Conservation (phyloP, 2,329 filamentous ascomycete species). For the Lomentospora prolificans region DNA sequence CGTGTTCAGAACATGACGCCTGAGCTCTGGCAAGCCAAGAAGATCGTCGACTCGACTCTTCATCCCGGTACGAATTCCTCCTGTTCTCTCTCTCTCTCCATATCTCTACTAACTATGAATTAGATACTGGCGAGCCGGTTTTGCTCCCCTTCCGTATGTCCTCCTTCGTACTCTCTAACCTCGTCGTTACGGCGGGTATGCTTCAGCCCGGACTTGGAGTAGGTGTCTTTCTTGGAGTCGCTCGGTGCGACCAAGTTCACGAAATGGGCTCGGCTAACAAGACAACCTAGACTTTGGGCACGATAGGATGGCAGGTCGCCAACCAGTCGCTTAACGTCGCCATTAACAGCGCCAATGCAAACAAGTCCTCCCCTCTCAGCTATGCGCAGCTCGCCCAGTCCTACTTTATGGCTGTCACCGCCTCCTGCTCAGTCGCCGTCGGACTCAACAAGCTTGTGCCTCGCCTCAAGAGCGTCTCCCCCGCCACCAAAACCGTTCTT, state of each 20-base stretch:
- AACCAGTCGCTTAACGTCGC: conserved; percentile 98
- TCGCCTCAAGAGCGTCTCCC: conserved; percentile 65
- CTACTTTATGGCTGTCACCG: conserved; percentile 83
- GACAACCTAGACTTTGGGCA: conserved; percentile 58
- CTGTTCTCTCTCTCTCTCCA: neutral
- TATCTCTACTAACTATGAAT: neutral
- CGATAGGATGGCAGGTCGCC: conserved; percentile 84
- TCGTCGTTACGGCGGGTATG: conserved; percentile 95
- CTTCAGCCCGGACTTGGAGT: conserved; percentile 77
- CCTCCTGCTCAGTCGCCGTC: conserved; percentile 86
- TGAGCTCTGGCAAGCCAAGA: conserved; percentile 91
- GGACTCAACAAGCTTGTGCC: conserved; percentile 87
- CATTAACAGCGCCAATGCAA: conserved; percentile 95
- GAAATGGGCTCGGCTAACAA: neutral
- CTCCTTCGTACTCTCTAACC: conserved; percentile 82
- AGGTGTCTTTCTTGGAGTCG: conserved; percentile 19
- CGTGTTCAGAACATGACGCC: conserved; percentile 72
- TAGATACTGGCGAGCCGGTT: conserved; percentile 87
- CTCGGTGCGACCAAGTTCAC: neutral
- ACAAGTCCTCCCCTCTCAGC: conserved; percentile 88
- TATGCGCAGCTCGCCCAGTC: conserved; percentile 75
- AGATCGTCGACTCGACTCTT: conserved; percentile 90
- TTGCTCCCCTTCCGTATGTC: conserved; percentile 97
- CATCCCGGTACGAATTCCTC: conserved; percentile 63
- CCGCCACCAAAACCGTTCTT: conserved; percentile 66